Evolutionary conservation across 257 asterid genomes (phyloP), one percentile per base, ranked within the genome.

Genomic region (Mentha longifolia): DNA sequence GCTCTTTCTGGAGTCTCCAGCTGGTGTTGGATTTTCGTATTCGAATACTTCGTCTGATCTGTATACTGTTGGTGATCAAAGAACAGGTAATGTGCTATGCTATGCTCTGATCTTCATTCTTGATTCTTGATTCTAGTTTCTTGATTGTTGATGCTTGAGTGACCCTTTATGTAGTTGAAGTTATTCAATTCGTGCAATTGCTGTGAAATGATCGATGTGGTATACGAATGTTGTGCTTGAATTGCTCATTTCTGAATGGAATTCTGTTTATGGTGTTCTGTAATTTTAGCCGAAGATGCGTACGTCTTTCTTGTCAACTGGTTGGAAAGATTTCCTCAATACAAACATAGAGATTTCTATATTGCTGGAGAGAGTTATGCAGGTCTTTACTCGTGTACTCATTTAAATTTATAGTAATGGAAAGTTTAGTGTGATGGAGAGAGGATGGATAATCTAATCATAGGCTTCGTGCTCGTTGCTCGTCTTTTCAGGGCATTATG

Each of bases 291-390:
- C 28, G 95, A 91, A 81, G 99, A 95, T 81, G 79, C 98, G 0
- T 92, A 95, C 31, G 64, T 67, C 28, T 95, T 95, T 80, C 87
- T 95, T 72, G 65, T 87, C 61, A 84, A 80, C 79, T 95, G 99
- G 99, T 88, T 92, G 43, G 97, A 92, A 81, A 90, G 98, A 87
- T 95, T 95, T 80, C 98, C 99, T 54, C 95, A 92, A 74, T 95
- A 95, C 89, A 95, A 92, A 79, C 82, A 88, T 63, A 81, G 98
- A 76, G 96, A 87, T 1, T 92, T 95, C 66, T 95, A 92, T 86
- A 85, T 95, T 68, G 88, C 94, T 0, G 99, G 99, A 68, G 99
- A 95, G 85, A 95, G 99, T 77, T 95, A 95, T 77, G 99, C 99
- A 76, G 96, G 96, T 91, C 3, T 22, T 73, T 37, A 51, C 39